These are phyloP conservation scores for Escallonia rubra DNA, from an alignment of 129 eudicot genomes.

Conservation along the genomic window DNA sequence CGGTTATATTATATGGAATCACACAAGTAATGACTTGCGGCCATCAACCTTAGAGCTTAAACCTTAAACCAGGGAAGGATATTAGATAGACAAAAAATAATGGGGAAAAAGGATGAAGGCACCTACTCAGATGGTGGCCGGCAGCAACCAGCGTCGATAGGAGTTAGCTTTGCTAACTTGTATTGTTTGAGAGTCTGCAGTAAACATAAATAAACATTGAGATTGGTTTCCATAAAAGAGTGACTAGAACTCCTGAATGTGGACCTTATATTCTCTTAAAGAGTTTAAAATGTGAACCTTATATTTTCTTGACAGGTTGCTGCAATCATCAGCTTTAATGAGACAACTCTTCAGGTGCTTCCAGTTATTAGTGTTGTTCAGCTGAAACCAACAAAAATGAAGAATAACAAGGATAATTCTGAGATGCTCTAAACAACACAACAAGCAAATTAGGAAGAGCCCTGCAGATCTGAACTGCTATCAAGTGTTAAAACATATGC, in stretches of 20 bases:
- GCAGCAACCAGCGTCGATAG: constrained; percentile 93
- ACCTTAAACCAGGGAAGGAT: background rate
- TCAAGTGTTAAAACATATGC: background rate
- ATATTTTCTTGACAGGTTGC: constrained; percentile 55
- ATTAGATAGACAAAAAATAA: background rate
- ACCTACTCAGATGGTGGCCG: constrained; percentile 89
- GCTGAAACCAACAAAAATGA: constrained; percentile 42
- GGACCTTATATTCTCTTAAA: constrained; percentile 65
- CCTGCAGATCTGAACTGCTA: background rate
- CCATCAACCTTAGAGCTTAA: background rate
- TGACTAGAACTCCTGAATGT: background rate
- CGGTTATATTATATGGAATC: too few species aligned
- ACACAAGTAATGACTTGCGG: background rate
- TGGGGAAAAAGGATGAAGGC: background rate
- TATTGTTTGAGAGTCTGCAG: constrained; percentile 71
- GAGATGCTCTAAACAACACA: background rate
- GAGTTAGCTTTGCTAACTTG: constrained; percentile 60
- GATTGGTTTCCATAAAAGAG: background rate
- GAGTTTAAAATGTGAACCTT: constrained; percentile 32
- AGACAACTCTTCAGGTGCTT: constrained; percentile 77
- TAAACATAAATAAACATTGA: background rate
- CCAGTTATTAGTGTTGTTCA: constrained; percentile 76
- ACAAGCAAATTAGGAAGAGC: background rate
- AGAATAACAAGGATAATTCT: background rate
- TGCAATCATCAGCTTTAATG: constrained; percentile 66